Conservation (phyloP, 192 early-diverging fungal genomes). For the Anaeromyces robustus region DNA sequence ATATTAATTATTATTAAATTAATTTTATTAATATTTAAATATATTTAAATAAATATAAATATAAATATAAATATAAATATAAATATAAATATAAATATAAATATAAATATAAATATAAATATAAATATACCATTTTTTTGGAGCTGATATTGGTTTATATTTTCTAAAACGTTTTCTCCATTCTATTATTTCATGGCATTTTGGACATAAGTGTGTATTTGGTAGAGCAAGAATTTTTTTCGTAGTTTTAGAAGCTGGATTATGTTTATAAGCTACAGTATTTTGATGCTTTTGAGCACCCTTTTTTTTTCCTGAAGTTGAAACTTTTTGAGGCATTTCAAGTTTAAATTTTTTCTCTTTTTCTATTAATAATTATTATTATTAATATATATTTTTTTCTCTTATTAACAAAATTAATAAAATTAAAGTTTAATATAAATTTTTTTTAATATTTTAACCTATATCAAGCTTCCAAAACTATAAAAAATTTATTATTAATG, state of each 20-base stretch:
- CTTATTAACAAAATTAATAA: neutral
- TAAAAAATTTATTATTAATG: neutral
- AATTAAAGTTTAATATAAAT: neutral
- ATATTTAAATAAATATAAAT: no score
- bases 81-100: neutral
- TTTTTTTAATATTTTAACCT: neutral
- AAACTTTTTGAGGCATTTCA: neutral
- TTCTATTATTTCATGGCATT: constrained; percentile 25
- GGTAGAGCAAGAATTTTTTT: constrained; percentile 60
- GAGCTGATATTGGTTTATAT: constrained; percentile 87
- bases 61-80: neutral
- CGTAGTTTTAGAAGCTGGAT: constrained; percentile 69
- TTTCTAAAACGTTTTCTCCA: constrained; percentile 83
- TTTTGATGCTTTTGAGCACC: constrained; percentile 79
- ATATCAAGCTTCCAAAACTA: neutral
- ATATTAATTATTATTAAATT: no score
- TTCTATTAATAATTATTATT: neutral
- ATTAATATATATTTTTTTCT: neutral
- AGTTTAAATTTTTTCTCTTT: neutral
- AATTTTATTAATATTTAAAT: no score
- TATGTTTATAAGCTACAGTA: constrained; percentile 64
- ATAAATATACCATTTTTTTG: constrained; percentile 64
- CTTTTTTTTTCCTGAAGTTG: constrained; percentile 42
- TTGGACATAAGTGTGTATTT: constrained; percentile 51
- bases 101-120: neutral